Percentiles rank a stretch among this genome's conserved stretches.
phyloP scores from a whole-genome alignment of 2,329 filamentous ascomycete genomes.

The Sporothrix pseudoabietina region DNA sequence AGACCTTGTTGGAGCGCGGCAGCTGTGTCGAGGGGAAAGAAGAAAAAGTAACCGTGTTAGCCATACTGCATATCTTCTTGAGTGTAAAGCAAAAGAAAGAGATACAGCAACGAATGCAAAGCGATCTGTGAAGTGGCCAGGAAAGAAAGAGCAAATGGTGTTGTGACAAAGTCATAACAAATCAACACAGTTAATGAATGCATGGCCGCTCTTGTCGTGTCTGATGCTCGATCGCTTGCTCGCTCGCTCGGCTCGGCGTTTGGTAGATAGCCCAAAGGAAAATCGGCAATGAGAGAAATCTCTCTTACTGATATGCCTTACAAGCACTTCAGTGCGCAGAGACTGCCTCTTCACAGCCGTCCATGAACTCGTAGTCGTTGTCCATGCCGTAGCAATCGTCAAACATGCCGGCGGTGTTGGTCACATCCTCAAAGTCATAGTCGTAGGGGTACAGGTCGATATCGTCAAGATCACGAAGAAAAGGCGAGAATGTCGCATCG shows the following conservation, averaged over 20 bases:
- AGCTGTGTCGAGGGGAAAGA: conserved; percentile 61
- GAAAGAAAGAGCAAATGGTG: background rate
- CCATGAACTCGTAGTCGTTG: conserved; percentile 32
- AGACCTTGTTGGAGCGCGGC: conserved; percentile 82
- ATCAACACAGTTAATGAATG: background rate
- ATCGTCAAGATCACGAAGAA: background rate
- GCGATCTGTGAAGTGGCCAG: background rate
- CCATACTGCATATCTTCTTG: conserved; percentile 7
- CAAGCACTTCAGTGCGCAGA: conserved; percentile 1
- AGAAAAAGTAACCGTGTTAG: conserved; percentile 39
- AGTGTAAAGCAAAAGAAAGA: conserved; percentile 35
- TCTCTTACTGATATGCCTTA: background rate
- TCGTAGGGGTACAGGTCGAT: conserved; percentile 5
- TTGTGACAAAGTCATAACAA: background rate
- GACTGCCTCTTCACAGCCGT: conserved; percentile 21
- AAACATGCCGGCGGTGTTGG: conserved; percentile 18
- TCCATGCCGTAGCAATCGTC: background rate
- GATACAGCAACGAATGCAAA: background rate
- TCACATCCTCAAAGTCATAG: conserved; percentile 7
- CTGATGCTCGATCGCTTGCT: background rate
- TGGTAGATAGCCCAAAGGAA: too few relatives aligned
- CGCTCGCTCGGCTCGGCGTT: background rate
- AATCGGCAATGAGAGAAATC: background rate
- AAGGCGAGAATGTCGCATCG: conserved; percentile 2
- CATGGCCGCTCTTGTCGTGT: background rate